phyloP scores from a whole-genome alignment of 257 asterid genomes.

The Nicotiana paniculata region DNA sequence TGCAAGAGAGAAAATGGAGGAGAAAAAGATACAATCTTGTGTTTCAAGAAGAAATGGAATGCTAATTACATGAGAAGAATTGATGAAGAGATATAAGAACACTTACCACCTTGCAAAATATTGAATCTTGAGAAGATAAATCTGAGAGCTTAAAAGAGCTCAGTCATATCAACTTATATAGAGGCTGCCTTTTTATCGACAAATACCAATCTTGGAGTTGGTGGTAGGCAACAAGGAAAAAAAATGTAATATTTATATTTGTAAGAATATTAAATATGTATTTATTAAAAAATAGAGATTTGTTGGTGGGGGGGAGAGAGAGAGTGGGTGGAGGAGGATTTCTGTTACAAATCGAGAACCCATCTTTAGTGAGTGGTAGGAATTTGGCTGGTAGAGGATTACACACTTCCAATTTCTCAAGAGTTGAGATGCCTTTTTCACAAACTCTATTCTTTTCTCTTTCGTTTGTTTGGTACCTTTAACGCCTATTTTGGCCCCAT shows the following conservation, averaged over 20 bases:
- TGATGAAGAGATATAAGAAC: not conserved
- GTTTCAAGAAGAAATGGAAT: not conserved
- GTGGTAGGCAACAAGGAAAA: conserved; percentile 1
- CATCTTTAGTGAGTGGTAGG: conserved; percentile 77
- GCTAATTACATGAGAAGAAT: not conserved
- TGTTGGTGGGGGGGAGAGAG: conserved; percentile 27
- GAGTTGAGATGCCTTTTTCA: not conserved
- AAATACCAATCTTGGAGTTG: not conserved
- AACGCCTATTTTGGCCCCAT: too few relatives aligned
- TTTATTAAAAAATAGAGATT: not conserved
- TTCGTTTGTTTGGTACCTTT: too few relatives aligned
- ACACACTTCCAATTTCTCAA: not conserved
- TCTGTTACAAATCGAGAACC: conserved; percentile 43
- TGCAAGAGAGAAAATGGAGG: not conserved
- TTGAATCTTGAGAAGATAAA: conserved; percentile 5
- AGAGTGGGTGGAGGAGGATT: conserved; percentile 81
- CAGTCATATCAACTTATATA: not conserved
- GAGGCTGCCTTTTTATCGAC: not conserved
- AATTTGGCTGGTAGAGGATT: not conserved
- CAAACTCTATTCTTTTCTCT: too few relatives aligned
- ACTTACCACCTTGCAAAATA: conserved; percentile 10
- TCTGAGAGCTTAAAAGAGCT: conserved; percentile 13
- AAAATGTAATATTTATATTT: not conserved
- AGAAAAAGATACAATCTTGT: not conserved
- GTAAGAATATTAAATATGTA: not conserved